Evolutionary conservation across 2,329 filamentous ascomycete species (phyloP), one percentile per base, ranked within the genome.

Genomic region (Rhinocladiella similis): DNA sequence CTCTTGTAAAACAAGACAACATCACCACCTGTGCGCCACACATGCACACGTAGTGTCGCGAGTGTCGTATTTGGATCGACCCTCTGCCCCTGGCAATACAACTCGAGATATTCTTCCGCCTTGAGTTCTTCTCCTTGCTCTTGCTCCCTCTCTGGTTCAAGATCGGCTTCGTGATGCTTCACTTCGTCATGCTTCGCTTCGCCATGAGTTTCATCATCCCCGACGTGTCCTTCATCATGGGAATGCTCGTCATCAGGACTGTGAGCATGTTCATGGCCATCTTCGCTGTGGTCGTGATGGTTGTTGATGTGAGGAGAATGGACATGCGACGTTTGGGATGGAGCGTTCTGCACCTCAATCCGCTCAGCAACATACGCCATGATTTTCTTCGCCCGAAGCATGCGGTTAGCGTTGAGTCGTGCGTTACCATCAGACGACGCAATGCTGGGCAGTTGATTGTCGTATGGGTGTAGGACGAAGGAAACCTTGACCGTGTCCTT

Each of bases 401-500:
- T 97, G 53, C 93, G 85, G 69, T 97, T 99, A 10, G 94, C 94
- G 70, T 97, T 99, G 50, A 99, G 80, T 20, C 94, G 87, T 63
- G 92, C 93, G 71, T 93, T 96, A 50, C 79, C 88, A 68, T 96
- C 91, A 3, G 84, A 74, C 20, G 85, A 83, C 29, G 88, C 83
- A 48, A 97, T 88, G 53, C 81, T 82, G 0, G 91, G 91, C 50
- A 97, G 76, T 22, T 81, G 75, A 63, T 90, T 87, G 66, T 89
- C 81, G 75, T 83, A 91, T 0, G 94, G 92, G 65, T 94, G 85
- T 20, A 99, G 79, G 14, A 96, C 83, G 68, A 99, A 99, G 3
- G 90, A 92, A n/a, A 97, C 87, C 79, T 99, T 99, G 65, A 93
- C 84, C 1, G 92, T 86, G n/a, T 97, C 94, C 76, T 97, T 97